These are phyloP conservation scores for Triticum dicoccoides DNA, from an alignment of 176 grass and related monocot genomes.

Conservation along the genomic window DNA sequence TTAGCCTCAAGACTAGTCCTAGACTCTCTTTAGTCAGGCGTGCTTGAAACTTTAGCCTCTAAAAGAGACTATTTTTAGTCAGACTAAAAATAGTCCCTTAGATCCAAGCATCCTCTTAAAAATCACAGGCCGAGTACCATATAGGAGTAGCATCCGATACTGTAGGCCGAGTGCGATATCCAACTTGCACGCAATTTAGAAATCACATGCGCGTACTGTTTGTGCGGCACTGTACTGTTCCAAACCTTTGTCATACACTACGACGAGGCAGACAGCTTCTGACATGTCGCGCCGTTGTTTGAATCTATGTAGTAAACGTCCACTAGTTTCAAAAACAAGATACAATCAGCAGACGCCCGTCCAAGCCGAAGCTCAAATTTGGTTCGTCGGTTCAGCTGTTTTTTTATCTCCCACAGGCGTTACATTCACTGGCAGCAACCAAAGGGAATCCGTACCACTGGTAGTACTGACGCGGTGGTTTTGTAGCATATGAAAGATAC, in stretches of 20 bases:
- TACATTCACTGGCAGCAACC: conserved; percentile 8
- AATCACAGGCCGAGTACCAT: not conserved
- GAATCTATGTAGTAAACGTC: not conserved
- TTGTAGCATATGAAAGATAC: not conserved
- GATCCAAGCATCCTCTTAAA: too few species aligned
- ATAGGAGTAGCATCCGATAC: not conserved
- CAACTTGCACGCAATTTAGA: not conserved
- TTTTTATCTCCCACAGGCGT: not conserved
- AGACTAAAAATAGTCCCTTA: too few species aligned
- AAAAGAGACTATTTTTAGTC: too few species aligned
- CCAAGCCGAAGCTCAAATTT: not conserved
- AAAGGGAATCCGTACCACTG: not conserved
- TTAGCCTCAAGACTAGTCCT: too few species aligned
- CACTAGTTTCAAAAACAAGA: too few species aligned
- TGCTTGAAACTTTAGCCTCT: too few species aligned
- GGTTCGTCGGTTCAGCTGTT: not conserved
- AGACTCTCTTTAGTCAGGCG: too few species aligned
- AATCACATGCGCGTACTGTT: not conserved
- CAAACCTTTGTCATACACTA: not conserved
- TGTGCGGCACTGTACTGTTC: not conserved
- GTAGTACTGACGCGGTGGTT: not conserved
- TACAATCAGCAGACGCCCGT: too few species aligned
- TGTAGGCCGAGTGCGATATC: not conserved
- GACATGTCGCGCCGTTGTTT: conserved; percentile 12
- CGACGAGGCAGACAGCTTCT: not conserved